Evolutionary conservation across 2,329 filamentous ascomycete genomes (phyloP).

Genomic region (Neofusicoccum parvum): DNA sequence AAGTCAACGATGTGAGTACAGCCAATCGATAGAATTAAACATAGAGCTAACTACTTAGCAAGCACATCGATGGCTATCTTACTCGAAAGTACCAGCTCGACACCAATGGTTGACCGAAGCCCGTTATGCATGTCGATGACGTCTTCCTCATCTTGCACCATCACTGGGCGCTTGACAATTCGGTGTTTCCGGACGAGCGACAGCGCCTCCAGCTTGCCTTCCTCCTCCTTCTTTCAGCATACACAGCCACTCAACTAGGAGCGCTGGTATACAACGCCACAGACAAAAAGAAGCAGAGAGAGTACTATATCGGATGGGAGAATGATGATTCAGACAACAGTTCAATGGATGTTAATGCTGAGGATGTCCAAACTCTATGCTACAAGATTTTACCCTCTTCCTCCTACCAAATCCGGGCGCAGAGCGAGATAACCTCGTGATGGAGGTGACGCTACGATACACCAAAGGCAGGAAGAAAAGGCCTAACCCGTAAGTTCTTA

Average conservation of each 20-base stretch:
- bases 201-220: slow-evolving; percentile 27
- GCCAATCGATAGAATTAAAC: too few species aligned
- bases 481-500: not conserved
- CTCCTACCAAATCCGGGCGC: not conserved
- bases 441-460: not conserved
- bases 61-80: not conserved
- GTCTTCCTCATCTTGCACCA: slow-evolving; percentile 28
- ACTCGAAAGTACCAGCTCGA: slow-evolving; percentile 20
- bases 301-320: not conserved
- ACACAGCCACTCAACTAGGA: slow-evolving; percentile 26
- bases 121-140: slow-evolving; percentile 28
- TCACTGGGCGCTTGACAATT: slow-evolving; percentile 27
- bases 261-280: slow-evolving; percentile 25
- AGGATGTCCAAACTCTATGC: not conserved
- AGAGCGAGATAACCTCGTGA: not conserved
- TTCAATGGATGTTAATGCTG: not conserved
- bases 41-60: too few species aligned
- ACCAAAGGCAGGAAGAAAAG: not conserved
- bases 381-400: not conserved
- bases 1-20: not conserved
- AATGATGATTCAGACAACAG: not conserved
- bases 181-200: slow-evolving; percentile 25
- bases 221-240: slow-evolving; percentile 29
- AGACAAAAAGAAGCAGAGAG: slow-evolving; percentile 15
- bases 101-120: slow-evolving; percentile 28